Percentiles rank a stretch among this genome's conserved stretches.
Evolutionary conservation across 2,329 filamentous ascomycete species (phyloP).

Genomic region (Hymenoscyphus scutula): DNA sequence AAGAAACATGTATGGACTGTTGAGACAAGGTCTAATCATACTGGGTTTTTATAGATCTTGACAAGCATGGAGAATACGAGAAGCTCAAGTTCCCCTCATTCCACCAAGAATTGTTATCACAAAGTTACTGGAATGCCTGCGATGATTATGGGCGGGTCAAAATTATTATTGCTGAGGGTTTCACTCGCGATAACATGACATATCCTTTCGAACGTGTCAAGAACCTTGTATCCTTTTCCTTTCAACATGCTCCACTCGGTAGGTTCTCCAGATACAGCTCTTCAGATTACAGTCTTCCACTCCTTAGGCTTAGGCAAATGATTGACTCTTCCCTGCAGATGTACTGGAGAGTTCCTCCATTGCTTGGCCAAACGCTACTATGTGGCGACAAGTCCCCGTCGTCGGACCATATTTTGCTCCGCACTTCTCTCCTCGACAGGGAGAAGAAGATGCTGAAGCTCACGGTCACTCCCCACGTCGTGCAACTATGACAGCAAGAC

Average conservation of each 20-base stretch:
- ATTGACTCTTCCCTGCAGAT: conserved; percentile 45
- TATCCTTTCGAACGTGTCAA: conserved; percentile 64
- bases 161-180: conserved; percentile 71
- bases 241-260: conserved; percentile 81
- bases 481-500: conserved; percentile 19
- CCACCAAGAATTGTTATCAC: conserved; percentile 64
- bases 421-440: conserved; percentile 37
- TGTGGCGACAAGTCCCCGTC: conserved; percentile 58
- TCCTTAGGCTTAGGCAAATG: too few relatives aligned
- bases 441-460: conserved; percentile 48
- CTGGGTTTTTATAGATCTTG: conserved; percentile 24
- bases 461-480: conserved; percentile 63
- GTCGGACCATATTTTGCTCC: conserved; percentile 35
- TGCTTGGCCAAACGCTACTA: conserved; percentile 73
- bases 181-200: conserved; percentile 50
- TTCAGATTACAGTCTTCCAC: background rate
- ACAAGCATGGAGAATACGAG: conserved; percentile 51
- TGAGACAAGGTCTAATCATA: conserved; percentile 12
- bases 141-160: conserved; percentile 75
- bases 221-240: conserved; percentile 75
- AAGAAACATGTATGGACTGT: conserved; percentile 14
- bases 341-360: conserved; percentile 71
- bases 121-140: conserved; percentile 68
- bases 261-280: conserved; percentile 31
- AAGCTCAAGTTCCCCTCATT: conserved; percentile 72